Percentiles rank a stretch among this genome's conserved stretches.
Evolutionary conservation across 2,329 filamentous ascomycete genomes (phyloP).

Genomic region (Paraconiothyrium brasiliense): DNA sequence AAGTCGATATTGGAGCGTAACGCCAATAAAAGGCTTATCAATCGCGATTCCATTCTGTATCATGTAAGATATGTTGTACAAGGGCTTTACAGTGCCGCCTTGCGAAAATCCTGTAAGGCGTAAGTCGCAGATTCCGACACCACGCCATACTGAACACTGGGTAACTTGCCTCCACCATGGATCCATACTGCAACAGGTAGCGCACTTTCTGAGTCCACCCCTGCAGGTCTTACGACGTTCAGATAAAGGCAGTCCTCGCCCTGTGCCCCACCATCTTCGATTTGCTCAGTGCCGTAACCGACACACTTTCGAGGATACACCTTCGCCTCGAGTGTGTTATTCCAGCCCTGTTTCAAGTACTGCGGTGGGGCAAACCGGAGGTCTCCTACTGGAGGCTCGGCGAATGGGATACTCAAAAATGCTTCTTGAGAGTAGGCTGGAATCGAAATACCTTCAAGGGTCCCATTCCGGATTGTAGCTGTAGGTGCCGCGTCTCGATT

Average conservation of each 20-base stretch:
- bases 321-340: neutral
- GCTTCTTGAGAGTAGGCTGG: neutral
- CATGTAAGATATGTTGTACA: conserved; percentile 68
- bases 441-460: neutral
- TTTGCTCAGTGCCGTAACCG: conserved; percentile 35
- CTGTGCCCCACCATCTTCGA: neutral
- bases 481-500: neutral
- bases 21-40: conserved; percentile 28
- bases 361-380: neutral
- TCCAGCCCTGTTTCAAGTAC: neutral
- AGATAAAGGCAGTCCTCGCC: conserved; percentile 65
- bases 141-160: too few species aligned
- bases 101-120: conserved; percentile 29
- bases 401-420: neutral
- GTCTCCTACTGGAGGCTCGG: neutral
- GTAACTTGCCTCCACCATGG: conserved; percentile 51
- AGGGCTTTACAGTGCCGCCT: conserved; percentile 52
- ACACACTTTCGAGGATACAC: conserved; percentile 14
- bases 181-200: conserved; percentile 68
- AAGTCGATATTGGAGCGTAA: conserved; percentile 55
- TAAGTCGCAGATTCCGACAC: neutral
- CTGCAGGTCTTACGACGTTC: conserved; percentile 64
- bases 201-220: conserved; percentile 47
- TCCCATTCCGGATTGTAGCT: neutral
- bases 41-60: conserved; percentile 52